phyloP scores from a whole-genome alignment of 2,329 filamentous ascomycete species.

The Sporothrix mexicana region DNA sequence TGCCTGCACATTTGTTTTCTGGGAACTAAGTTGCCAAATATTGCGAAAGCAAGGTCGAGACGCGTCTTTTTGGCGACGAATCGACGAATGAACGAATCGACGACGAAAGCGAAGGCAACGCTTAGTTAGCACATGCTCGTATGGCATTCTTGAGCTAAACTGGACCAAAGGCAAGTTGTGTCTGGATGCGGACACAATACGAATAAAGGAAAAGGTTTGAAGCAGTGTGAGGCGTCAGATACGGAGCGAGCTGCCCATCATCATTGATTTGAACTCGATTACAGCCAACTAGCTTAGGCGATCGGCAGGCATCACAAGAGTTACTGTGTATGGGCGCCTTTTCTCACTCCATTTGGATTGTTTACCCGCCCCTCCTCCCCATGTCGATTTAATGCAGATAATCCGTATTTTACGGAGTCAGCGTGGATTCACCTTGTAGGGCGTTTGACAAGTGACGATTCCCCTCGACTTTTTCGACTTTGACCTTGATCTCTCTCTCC shows the following conservation, averaged over 20 bases:
- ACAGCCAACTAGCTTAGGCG: background rate
- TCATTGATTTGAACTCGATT: background rate
- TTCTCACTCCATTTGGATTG: constrained; percentile 9
- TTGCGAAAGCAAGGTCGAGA: too few species aligned
- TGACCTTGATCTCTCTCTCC: too few species aligned
- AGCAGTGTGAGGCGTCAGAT: too few species aligned
- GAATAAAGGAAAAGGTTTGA: background rate
- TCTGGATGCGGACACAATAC: constrained; percentile 2
- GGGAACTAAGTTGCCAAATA: background rate
- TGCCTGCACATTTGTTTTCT: background rate
- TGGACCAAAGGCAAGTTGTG: background rate
- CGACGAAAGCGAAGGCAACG: background rate
- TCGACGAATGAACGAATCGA: background rate
- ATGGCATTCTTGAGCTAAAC: background rate
- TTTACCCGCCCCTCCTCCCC: background rate
- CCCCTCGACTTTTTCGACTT: background rate
- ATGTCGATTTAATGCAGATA: background rate
- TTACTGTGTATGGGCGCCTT: constrained; percentile 4
- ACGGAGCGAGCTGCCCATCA: background rate
- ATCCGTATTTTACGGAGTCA: too few species aligned
- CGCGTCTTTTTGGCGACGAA: background rate
- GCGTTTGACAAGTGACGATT: background rate
- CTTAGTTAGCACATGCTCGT: background rate
- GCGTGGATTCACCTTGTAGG: background rate
- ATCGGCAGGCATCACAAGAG: background rate